A percentile compares a stretch with the other conserved stretches of the same genome.
Conservation (phyloP, 495 filamentous ascomycete genomes). For the Aspergillus ostianus region DNA sequence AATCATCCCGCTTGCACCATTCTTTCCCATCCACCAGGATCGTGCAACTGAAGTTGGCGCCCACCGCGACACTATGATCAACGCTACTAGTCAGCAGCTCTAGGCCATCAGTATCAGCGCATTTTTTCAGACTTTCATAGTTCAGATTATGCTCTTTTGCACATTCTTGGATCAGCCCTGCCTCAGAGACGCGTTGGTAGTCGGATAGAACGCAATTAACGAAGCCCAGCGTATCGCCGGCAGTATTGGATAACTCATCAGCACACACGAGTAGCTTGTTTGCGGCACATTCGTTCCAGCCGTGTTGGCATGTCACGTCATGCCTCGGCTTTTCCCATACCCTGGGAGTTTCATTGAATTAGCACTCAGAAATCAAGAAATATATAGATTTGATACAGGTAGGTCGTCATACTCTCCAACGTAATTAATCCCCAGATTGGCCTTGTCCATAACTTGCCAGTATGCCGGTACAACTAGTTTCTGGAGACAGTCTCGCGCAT, state of each 20-base stretch:
- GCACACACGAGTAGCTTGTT: too few species aligned
- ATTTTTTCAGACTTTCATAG: not conserved
- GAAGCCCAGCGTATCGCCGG: too few species aligned
- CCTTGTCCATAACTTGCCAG: not conserved
- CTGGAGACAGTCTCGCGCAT: slow-evolving; percentile 1
- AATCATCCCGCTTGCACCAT: not conserved
- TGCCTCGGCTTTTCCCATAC: too few species aligned
- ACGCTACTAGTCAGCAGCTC: not conserved
- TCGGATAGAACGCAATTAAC: too few species aligned
- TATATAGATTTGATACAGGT: not conserved
- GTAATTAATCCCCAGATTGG: not conserved
- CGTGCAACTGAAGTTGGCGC: not conserved
- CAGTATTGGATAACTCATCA: too few species aligned
- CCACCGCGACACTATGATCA: not conserved
- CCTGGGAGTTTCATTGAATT: not conserved
- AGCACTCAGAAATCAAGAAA: not conserved
- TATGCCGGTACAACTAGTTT: slow-evolving; percentile 2
- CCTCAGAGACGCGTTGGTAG: too few species aligned
- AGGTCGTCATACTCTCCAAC: not conserved
- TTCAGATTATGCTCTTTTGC: not conserved
- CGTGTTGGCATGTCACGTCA: too few species aligned
- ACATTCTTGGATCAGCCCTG: too few species aligned
- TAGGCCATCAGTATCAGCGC: not conserved
- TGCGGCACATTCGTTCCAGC: too few species aligned
- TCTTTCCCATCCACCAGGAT: not conserved